A percentile compares a stretch with the other conserved stretches of the same genome.
Evolutionary conservation across 192 early-diverging fungal genomes (phyloP).

Genomic region (Podila horticola): DNA sequence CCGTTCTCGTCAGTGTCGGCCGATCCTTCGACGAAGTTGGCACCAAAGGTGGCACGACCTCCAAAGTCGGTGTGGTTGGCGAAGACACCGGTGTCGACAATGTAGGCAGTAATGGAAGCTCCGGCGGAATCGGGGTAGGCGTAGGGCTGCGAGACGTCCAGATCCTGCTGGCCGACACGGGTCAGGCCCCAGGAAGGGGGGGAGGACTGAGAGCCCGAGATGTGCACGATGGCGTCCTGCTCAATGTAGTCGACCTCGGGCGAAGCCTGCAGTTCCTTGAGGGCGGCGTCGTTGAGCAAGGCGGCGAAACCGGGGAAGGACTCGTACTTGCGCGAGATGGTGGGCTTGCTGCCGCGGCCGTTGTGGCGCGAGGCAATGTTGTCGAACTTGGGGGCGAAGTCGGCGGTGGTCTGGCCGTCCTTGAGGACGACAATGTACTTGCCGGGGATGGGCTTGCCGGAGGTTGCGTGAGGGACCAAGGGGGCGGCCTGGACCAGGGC

Average conservation of each 20-base stretch:
- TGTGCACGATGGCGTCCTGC: slow-evolving; percentile 31
- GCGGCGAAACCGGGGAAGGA: slow-evolving; percentile 13
- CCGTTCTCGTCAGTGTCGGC: slow-evolving; percentile 55
- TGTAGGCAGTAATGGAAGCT: slow-evolving; percentile 52
- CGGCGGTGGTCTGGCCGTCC: neutral
- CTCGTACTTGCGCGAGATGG: neutral
- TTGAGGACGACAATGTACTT: slow-evolving; percentile 2
- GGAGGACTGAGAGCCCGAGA: slow-evolving; percentile 7
- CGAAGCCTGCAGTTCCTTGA: slow-evolving; percentile 24
- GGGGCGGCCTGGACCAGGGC: slow-evolving; percentile 6
- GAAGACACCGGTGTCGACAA: slow-evolving; percentile 64
- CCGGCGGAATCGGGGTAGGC: slow-evolving; percentile 39
- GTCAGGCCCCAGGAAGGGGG: slow-evolving; percentile 65
- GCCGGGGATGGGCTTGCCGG: slow-evolving; percentile 6
- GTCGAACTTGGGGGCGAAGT: slow-evolving; percentile 2
- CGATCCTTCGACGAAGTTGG: slow-evolving; percentile 45
- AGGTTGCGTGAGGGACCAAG: neutral
- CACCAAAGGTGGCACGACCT: slow-evolving; percentile 57
- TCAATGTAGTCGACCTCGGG: slow-evolving; percentile 35
- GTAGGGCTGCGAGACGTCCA: slow-evolving; percentile 49
- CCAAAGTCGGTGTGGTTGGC: slow-evolving; percentile 55
- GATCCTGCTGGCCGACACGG: slow-evolving; percentile 52
- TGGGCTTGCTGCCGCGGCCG: neutral
- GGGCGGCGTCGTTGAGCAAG: slow-evolving; percentile 11
- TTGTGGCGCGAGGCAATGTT: neutral